phyloP scores from a whole-genome alignment of 768 basidiomycete species.

The Lactarius sanguifluus region DNA sequence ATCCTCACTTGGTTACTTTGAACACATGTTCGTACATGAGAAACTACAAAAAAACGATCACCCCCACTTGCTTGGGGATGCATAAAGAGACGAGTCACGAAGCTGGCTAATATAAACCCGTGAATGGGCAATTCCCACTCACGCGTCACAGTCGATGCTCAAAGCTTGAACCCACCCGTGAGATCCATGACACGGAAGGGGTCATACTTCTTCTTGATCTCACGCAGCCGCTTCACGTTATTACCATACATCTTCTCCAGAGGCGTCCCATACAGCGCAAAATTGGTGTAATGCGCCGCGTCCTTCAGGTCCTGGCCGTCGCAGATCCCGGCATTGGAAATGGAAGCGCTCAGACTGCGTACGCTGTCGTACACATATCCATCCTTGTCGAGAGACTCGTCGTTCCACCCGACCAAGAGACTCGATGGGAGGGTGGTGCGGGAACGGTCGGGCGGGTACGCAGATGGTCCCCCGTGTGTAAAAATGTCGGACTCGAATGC shows the following conservation, averaged over 20 bases:
- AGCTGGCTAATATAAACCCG: not conserved
- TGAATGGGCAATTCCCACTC: not conserved
- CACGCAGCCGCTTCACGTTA: slow-evolving; percentile 44
- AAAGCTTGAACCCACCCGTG: slow-evolving; percentile 57
- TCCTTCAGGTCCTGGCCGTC: slow-evolving; percentile 43
- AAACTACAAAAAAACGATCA: not conserved
- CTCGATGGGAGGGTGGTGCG: not conserved
- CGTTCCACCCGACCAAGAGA: slow-evolving; percentile 45
- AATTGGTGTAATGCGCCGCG: slow-evolving; percentile 56
- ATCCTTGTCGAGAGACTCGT: slow-evolving; percentile 45
- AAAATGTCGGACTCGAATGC: slow-evolving; percentile 17
- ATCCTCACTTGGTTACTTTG: not conserved
- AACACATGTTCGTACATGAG: not conserved
- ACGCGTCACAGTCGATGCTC: not conserved
- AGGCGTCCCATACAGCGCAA: slow-evolving; percentile 53
- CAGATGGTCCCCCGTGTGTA: slow-evolving; percentile 18
- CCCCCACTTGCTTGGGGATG: not conserved
- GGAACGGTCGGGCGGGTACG: slow-evolving; percentile 22
- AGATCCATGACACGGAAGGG: slow-evolving; percentile 62
- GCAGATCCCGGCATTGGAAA: slow-evolving; percentile 41
- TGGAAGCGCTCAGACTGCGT: slow-evolving; percentile 39
- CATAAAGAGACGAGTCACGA: not conserved
- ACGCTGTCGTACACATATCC: slow-evolving; percentile 42
- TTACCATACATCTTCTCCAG: slow-evolving; percentile 50
- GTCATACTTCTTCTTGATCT: slow-evolving; percentile 49